phyloP scores from a whole-genome alignment of 129 eudicot species.

The Lonicera japonica region DNA sequence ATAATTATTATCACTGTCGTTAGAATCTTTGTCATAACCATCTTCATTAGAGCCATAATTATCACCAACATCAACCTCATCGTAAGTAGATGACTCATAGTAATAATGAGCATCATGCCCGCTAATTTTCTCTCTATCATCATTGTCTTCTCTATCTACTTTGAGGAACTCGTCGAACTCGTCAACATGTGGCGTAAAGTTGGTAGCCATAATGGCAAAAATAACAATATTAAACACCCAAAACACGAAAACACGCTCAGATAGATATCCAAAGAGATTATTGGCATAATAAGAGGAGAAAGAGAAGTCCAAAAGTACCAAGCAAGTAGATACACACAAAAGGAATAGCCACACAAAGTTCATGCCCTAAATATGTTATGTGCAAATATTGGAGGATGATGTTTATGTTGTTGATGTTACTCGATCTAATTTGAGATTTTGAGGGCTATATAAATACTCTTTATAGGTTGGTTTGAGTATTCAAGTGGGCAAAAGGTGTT shows the following conservation, averaged over 20 bases:
- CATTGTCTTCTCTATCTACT: constrained; percentile 1
- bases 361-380: constrained; percentile 1
- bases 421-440: too few species aligned
- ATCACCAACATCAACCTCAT: too few species aligned
- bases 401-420: too few species aligned
- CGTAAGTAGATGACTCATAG: not conserved
- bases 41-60: not conserved
- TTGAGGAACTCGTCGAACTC: constrained; percentile 3
- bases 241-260: constrained; percentile 1
- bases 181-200: not conserved
- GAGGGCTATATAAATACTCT: not conserved
- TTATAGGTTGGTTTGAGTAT: not conserved
- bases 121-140: not conserved
- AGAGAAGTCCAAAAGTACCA: constrained; percentile 9
- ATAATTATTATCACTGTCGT: not conserved
- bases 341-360: constrained; percentile 1
- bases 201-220: not conserved
- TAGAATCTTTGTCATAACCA: not conserved
- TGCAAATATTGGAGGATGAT: not conserved
- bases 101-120: constrained; percentile 5
- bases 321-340: not conserved
- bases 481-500: not conserved
- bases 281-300: constrained; percentile 3
- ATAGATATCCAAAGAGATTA: not conserved
- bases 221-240: constrained; percentile 6